Conservation (phyloP, 495 filamentous ascomycete genomes). For the Tetracladium setigerum region DNA sequence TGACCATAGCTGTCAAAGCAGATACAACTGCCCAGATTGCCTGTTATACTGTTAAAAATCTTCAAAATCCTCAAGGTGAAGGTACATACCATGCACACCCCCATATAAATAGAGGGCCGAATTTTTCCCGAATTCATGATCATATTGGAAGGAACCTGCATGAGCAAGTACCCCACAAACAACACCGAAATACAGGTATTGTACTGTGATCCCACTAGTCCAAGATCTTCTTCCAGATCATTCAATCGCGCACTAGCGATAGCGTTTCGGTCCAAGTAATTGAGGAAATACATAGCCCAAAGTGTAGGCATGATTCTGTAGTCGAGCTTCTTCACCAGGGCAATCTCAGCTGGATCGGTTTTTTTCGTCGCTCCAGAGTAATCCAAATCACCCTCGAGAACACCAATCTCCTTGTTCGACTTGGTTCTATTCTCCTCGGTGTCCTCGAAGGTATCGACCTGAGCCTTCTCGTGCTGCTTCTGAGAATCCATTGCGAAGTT, state of each 20-base stretch:
- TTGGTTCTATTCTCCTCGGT: not conserved
- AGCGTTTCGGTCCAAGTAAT: constrained; percentile 35
- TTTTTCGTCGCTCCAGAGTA: constrained; percentile 4
- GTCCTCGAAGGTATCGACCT: not conserved
- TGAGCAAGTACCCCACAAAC: constrained; percentile 38
- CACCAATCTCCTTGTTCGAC: not conserved
- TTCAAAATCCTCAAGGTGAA: no score
- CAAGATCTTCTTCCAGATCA: constrained; percentile 37
- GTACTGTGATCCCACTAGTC: constrained; percentile 40
- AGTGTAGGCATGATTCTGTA: constrained; percentile 14
- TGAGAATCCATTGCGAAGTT: no score
- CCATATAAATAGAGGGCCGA: constrained; percentile 19
- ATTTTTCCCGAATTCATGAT: constrained; percentile 26
- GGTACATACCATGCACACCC: constrained; percentile 25
- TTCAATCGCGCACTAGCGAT: constrained; percentile 36
- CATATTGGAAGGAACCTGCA: constrained; percentile 38
- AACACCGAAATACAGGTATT: constrained; percentile 43
- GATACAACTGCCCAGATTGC: constrained; percentile 38
- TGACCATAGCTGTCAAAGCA: constrained; percentile 32
- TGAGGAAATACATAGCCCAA: constrained; percentile 11
- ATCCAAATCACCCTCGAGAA: not conserved
- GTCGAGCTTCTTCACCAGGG: constrained; percentile 11
- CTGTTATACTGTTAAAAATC: not conserved
- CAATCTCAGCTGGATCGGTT: constrained; percentile 5
- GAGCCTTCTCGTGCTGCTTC: no score